Base-by-base conservation (phyloP, 352 stramenopile genomes). In the Aphanomyces stellatus region DNA sequence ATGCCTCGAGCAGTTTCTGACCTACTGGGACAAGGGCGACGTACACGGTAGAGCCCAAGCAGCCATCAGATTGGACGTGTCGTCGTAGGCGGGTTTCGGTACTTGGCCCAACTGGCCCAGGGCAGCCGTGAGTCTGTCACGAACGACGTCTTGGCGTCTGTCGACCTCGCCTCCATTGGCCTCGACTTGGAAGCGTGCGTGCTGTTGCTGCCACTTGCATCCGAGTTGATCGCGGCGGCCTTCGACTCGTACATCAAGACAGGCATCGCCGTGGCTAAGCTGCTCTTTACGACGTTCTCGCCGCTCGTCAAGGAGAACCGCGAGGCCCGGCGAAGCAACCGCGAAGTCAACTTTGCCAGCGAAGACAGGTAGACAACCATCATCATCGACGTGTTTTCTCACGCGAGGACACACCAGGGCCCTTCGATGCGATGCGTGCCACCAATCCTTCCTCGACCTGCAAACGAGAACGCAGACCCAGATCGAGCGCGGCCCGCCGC, bases 51-150 rank as follows among this genome's bases (percentile, higher is more conserved):
- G 10, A 13, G 10, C 5, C 2, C n/a, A n/a, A n/a, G n/a, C n/a
- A n/a, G n/a, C n/a, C n/a, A n/a, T n/a, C n/a, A n/a, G n/a, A 27
- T 69, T n/a, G 17, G 5, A 10, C 35, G 0, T 34, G 25, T 4
- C 30, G 4, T 35, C 3, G 8, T 35, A 69, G 82, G 89, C 35
- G 77, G 81, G 24, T 75, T 94, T 27, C 79, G 83, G 7, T 92
- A 81, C 70, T 70, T 94, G 4, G 64, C 61, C 1, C 74, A 88
- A 27, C 75, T 94, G 19, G 83, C 83, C 0, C 77, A 71, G 53
- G 82, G 85, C n/a, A 92, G 88, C 46, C 76, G 81, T 10, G 85
- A 92, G 56, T 80, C 85, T 17, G 63, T 92, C 3, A 70, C 90
- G 7, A 80, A 90, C 30, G 85, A 94, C 56, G 64, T 93, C 6